Base-by-base conservation (phyloP, 352 stramenopile genomes). In the Phytophthora pini region DNA sequence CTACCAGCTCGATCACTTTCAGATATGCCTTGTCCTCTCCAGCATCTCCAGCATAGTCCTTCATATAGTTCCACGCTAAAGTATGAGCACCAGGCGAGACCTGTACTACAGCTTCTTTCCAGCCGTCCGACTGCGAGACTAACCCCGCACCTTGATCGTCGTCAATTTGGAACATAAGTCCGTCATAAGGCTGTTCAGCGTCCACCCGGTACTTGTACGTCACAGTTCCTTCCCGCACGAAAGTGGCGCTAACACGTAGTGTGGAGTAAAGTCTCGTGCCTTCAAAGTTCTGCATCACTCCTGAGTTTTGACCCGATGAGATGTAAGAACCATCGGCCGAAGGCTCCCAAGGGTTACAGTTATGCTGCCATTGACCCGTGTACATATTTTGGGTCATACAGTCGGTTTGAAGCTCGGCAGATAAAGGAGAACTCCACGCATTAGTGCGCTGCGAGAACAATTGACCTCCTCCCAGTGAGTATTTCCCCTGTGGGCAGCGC, bases 191-290 rank as follows among this genome's bases (percentile, higher is more conserved):
- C 43, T 72, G 58, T 45, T 95, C 87, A 10, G 84, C 85, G 40
- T 90, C 84, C 41, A 95, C 84, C 0, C 72, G 70, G 64, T 85
- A 95, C 51, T 92, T 82, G 65, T 92, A 95, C 41, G 87, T 93
- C 43, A 95, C 72, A 0, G 62, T 80, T 20, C 87, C 87, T 39
- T 88, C 73, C 0, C 84, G 80, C 31, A 95, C 87, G 59, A 93
- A 93, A 39, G 79, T 90, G 20, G 84, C 84, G 15, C 79, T 90
- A 38, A 95, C 72, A 20, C 85, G 78, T 43, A 95, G 61, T 27
- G 83, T 88, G 13, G 87, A 90, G 54, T 90, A 95, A 22, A 95
- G 74, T 29, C 82, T 79, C 49, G 68, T 72, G 47, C 81, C 87
- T 48, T 88, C 68, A 46, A 80, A 93, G 6, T 74, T 79, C 31